Evolutionary conservation across 2,329 filamentous ascomycete genomes (phyloP).

Genomic region (Chaetomiaceae sp.): DNA sequence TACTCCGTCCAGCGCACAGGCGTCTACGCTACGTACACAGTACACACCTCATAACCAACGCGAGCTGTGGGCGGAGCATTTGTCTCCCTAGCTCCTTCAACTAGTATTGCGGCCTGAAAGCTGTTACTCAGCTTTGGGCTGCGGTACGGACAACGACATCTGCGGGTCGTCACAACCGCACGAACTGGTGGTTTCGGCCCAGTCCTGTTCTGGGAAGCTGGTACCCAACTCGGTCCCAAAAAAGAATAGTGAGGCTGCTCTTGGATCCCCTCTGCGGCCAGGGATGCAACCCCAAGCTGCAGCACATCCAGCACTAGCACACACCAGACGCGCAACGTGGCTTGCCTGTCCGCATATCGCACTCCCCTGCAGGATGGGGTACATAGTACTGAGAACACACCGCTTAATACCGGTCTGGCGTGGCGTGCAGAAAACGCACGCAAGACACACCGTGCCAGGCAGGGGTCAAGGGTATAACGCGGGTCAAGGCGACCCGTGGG

Average conservation of each 20-base stretch:
- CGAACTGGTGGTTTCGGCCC: too few relatives aligned
- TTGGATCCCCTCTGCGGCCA: constrained; percentile 19
- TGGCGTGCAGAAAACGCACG: background rate
- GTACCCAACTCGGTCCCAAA: too few relatives aligned
- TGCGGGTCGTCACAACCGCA: background rate
- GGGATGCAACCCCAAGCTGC: constrained; percentile 17
- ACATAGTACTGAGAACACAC: too few relatives aligned
- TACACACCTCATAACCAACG: background rate
- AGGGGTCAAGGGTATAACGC: too few relatives aligned
- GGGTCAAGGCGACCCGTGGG: too few relatives aligned
- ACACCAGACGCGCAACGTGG: background rate
- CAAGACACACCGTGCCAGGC: constrained; percentile 5
- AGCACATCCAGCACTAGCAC: background rate
- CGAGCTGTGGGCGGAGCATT: too few relatives aligned
- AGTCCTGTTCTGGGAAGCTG: too few relatives aligned
- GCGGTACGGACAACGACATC: constrained; percentile 13
- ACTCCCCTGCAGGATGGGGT: background rate
- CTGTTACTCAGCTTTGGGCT: constrained; percentile 6
- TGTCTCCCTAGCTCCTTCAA: background rate
- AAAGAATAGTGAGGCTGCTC: too few relatives aligned
- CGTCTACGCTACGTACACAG: too few relatives aligned
- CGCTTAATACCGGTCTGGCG: background rate
- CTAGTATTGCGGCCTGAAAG: constrained; percentile 17
- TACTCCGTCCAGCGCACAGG: too few relatives aligned
- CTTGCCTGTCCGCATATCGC: background rate